Evolutionary conservation across 1,284 basidiomycete genomes (phyloP), one percentile per base, ranked within the genome.

Genomic region (Cryptococcus sp.): DNA sequence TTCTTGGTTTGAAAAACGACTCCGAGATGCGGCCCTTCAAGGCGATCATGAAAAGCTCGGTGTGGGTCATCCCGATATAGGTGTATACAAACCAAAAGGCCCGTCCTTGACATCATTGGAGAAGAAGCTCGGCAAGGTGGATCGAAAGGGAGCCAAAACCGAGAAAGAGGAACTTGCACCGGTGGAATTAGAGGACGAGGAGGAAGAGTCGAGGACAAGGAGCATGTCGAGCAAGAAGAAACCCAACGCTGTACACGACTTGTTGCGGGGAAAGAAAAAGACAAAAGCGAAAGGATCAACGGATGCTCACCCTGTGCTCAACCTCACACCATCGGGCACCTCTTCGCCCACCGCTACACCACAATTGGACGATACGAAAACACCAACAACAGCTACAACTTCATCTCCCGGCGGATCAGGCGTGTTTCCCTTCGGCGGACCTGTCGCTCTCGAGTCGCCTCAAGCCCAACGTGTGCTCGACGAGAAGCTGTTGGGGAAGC

Each of bases 41-140:
- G 56, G 48, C 16, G 47, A 47, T 6, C 48, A 49, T n/a, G 60
- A 59, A 39, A 47, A 59, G 10, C 51, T 68, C 5, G 68, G 68
- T 2, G 46, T 66, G 2, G 68, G 68, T 16, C 68, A 70, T 52
- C 64, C 66, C 44, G n/a, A 52, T 62, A 10, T 52, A 56, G 46
- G 46, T 3, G 23, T 31, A 14, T 23, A 28, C 18, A 22, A 56
- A 42, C 45, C 36, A 21, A 41, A 40, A 52, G 49, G 14, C 47
- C 48, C 31, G 48, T 54, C 25, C 24, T 21, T 52, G 31, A 26
- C 7, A 21, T 31, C 33, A 4, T 33, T 63, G 24, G 43, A 43
- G n/a, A 43, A 46, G 16, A 44, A 40, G 34, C 33, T 54, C 24
- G 57, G 45, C 35, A 49, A 52, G 40, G 48, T 48, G 40, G 32